phyloP scores from a whole-genome alignment of 352 stramenopile species.

The Phytophthora boehmeriae region DNA sequence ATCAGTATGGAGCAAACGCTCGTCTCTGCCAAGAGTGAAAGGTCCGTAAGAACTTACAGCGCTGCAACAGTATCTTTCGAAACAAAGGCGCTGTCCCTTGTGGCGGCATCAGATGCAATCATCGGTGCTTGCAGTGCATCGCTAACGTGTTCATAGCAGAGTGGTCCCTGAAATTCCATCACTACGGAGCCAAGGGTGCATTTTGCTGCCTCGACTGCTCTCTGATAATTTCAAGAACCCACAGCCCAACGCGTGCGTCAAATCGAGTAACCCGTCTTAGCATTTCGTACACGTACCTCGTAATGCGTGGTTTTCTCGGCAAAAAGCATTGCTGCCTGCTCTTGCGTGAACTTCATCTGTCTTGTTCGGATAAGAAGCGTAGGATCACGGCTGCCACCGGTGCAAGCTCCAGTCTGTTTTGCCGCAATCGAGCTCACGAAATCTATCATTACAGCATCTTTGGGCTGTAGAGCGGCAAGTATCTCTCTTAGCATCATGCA shows the following conservation, averaged over 20 bases:
- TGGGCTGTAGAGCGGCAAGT: constrained; percentile 37
- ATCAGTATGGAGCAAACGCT: too few relatives aligned
- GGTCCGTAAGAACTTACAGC: constrained; percentile 31
- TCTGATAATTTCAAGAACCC: constrained; percentile 25
- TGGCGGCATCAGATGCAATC: constrained; percentile 29
- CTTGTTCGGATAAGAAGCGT: constrained; percentile 52
- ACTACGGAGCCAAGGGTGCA: constrained; percentile 46
- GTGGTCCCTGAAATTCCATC: constrained; percentile 62
- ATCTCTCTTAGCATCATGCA: too few relatives aligned
- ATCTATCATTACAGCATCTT: constrained; percentile 47
- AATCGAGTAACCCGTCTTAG: neutral
- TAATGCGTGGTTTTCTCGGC: constrained; percentile 6
- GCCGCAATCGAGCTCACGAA: constrained; percentile 45
- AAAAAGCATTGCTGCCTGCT: constrained; percentile 51
- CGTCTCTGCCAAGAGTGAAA: neutral
- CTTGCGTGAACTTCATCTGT: constrained; percentile 49
- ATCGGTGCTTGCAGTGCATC: constrained; percentile 26
- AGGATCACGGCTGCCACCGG: neutral
- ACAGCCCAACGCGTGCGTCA: too few relatives aligned
- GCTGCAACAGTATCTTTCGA: constrained; percentile 34
- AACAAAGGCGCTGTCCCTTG: constrained; percentile 27
- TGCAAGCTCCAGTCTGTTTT: constrained; percentile 4
- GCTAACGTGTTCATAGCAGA: constrained; percentile 22
- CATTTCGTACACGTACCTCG: constrained; percentile 13
- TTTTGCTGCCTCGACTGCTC: constrained; percentile 35